These are phyloP conservation scores for Clonostachys rosea DNA, from an alignment of 2,329 filamentous ascomycete species.

Conservation along the genomic window DNA sequence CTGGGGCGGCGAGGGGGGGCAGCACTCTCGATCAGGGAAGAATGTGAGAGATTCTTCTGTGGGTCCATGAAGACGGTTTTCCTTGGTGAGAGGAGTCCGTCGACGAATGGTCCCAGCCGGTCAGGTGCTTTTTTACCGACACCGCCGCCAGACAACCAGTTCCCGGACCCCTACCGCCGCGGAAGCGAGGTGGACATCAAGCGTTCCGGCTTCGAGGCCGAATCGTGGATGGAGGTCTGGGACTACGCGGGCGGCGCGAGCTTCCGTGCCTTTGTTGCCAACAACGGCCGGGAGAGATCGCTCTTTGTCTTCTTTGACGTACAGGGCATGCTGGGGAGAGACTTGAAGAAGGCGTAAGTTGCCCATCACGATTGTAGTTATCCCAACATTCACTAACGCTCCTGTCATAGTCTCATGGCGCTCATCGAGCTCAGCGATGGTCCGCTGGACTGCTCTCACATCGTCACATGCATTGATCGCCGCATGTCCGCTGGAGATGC, in stretches of 20 bases:
- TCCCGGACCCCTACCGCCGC: constrained; percentile 26
- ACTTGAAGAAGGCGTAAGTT: constrained; percentile 82
- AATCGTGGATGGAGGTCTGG: constrained; percentile 72
- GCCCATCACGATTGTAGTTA: background rate
- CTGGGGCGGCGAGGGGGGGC: constrained; percentile 75
- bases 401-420: constrained; percentile 66
- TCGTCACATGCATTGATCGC: constrained; percentile 80
- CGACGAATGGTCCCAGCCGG: constrained; percentile 77
- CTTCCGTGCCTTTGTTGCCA: constrained; percentile 81
- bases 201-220: constrained; percentile 30
- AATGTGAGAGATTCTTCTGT: constrained; percentile 99
- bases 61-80: constrained; percentile 91
- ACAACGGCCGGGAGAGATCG: constrained; percentile 64
- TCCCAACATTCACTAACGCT: constrained; percentile 12
- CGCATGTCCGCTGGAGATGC: constrained; percentile 56
- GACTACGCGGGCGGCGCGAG: constrained; percentile 81
- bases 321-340: constrained; percentile 62
- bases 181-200: constrained; percentile 12
- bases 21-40: constrained; percentile 94
- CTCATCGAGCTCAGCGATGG: constrained; percentile 82
- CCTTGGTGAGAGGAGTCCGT: constrained; percentile 87
- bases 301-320: constrained; percentile 86
- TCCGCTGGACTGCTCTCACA: constrained; percentile 69
- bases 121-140: constrained; percentile 64
- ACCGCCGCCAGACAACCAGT: constrained; percentile 46